Base-by-base conservation (phyloP, 1,139 yeast species). In the Pneumocystis carinii region DNA sequence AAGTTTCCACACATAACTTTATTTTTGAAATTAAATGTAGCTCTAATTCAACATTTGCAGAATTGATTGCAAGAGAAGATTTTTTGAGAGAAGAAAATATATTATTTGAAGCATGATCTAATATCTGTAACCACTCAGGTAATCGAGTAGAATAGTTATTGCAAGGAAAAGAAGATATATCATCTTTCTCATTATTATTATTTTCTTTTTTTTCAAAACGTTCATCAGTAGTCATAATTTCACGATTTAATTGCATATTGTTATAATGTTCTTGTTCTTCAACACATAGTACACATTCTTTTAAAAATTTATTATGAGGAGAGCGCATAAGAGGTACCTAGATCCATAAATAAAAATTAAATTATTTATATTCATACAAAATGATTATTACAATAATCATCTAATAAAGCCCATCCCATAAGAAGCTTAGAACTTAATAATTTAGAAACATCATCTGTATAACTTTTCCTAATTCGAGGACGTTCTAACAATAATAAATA, bases 371-470 rank as follows among this genome's bases (percentile, higher is more conserved):
- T 48, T 3, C 55, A 12, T 48, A 48, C 55, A 48, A 48, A 48
- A 48, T 48, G 55, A 48, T 12, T 48, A 48, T 24, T 48, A 48
- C 55, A 48, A 48, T 29, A 48, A 24, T 48, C 55, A 24, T 48
- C 55, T 48, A 48, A 48, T 24, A 48, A 24, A 48, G 55, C 55
- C 55, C 55, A 48, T 48, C 55, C 55, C 29, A 48, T 24, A 48
- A 48, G 55, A 48, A 48, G 55, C 24, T 48, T 48, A 48, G 55
- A 48, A 48, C 55, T 48, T 48, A 48, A 48, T 48, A 48, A 48
- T 48, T 19, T 48, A 12, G 55, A 24, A 48, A 48, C 55, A 48
- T 48, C 55, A 10, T 48, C 55, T 12, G 55, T 24, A 17, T 15
- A 48, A 48, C 14, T 48, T 24, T 24, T 48, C 24, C 24, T 48